phyloP scores from a whole-genome alignment of 1,284 basidiomycete genomes.

The Marasmius sp. region DNA sequence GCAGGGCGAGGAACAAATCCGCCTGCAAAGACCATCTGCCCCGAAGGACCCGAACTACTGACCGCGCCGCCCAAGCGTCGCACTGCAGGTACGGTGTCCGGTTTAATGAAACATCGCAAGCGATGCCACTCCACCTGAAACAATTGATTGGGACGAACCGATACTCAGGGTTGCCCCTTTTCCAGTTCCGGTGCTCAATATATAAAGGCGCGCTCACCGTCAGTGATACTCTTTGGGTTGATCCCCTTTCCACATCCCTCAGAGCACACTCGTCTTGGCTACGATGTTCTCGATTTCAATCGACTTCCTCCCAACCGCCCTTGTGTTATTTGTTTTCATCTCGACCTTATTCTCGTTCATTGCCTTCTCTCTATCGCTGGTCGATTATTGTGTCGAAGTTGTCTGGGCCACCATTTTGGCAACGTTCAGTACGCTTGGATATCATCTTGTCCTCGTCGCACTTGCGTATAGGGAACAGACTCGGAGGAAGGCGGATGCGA shows the following conservation, averaged over 20 bases:
- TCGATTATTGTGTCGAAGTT: conserved; percentile 1
- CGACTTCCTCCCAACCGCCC: neutral
- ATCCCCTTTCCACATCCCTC: neutral
- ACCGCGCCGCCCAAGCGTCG: too few species aligned
- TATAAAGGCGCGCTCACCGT: neutral
- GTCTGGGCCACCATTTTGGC: neutral
- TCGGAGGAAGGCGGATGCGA: neutral
- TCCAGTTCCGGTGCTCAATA: neutral
- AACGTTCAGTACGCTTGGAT: neutral
- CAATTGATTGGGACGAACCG: neutral
- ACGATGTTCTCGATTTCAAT: neutral
- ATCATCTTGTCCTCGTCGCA: neutral
- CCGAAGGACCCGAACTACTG: too few species aligned
- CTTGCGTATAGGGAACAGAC: neutral
- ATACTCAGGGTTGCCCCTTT: neutral
- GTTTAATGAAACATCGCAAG: too few species aligned
- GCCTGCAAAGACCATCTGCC: too few species aligned
- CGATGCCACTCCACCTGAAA: too few species aligned
- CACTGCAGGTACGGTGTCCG: too few species aligned
- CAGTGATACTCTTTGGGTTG: conserved; percentile 1
- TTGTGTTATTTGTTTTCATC: neutral
- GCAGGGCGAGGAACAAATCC: too few species aligned
- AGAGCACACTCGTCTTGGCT: neutral
- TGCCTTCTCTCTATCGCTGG: neutral
- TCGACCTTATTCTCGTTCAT: neutral